Evolutionary conservation across 352 stramenopile species (phyloP), one percentile per base, ranked within the genome.

Genomic region (Pythium grandisporangium): DNA sequence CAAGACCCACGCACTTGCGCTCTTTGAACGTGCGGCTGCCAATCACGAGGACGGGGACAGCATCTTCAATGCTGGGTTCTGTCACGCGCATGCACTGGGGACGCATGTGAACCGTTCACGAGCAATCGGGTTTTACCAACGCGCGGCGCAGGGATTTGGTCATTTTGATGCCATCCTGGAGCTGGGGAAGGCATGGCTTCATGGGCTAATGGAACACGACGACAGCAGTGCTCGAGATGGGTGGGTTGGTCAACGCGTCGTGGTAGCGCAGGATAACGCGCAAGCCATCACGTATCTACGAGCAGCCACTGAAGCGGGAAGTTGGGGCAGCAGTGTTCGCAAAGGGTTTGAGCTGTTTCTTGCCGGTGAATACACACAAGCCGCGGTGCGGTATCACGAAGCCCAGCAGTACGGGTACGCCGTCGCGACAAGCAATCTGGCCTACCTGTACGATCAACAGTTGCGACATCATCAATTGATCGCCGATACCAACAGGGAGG

Each of bases 11-110:
- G 86, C 84, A 17, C 66, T 94, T 11, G 59, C 71, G 40, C 81
- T 80, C 30, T 96, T 96, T 58, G 66, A 93, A 42, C 58, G 62
- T 27, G 81, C 84, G n/a, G 81, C 84, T 3, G 49, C 48, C 22
- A 86, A 88, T 22, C 39, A 80, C 37, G 63, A 75, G 32, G 84
- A 95, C 35, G 84, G 75, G 0, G 86, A 96, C 49, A 94, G 80
- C n/a, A 41, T 95, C 2, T 96, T 95, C 42, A 96, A 96, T 42
- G 74, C 84, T 1, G 86, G 77, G 0, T 87, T 91, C 53, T 95
- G 83, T 40, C 52, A 93, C 33, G 67, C 71, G 0, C 40, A 62
- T 4, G 84, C 81, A 3, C 58, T 84, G 10, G 84, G 84, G 1
- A 78, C 76, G 2, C 13, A 25, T 3, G 48, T 51, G 2, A 91